Base-by-base conservation (phyloP, 345 rosid species). In the Eucalyptus marginata region DNA sequence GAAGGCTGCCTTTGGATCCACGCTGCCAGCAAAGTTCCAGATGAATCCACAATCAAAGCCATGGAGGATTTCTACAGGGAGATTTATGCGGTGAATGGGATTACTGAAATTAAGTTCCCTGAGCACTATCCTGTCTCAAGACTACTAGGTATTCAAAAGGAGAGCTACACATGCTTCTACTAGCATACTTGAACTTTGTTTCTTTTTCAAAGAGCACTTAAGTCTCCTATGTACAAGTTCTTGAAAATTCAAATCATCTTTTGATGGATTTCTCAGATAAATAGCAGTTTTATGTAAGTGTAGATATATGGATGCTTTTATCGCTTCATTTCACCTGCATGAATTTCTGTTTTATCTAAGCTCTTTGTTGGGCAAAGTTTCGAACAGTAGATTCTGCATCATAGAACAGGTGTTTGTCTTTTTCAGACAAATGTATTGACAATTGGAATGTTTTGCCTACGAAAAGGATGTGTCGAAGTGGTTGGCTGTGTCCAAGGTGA, bases 1-100 rank as follows among this genome's bases (percentile, higher is more conserved):
- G 88, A 90, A 97, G 98, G 99, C 20, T 95, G 99, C 81, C 94
- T 97, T 52, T 97, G 99, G 99, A 95, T 97, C 90, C 99, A 97
- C 86, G 97, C 98, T 86, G 99, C 99, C 43, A 88, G 97, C 89
- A 96, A 97, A 92, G 92, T 96, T 84, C 99, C 98, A 2, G 99
- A 98, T 87, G 98, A 94, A 92, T 94, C 91, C 76, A 96, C 97
- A 18, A 94, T 97, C 88, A 96, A 95, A 95, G 98, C 98, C 79
- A 96, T 97, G 98, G 98, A 96, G 90, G 95, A 92, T 9, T 97
- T 97, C 90, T 97, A 95, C 84, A 89, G 90, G 91, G 97, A 97
- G 92, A 95, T 31, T 68, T 36, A 90, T 80, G 91, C 68, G 2
- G 87, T 91, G 92, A 93, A 59, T 24, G 88, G 80, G 43, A 18